Evolutionary conservation across 73 alveolate species (phyloP), one percentile per base, ranked within the genome.

Genomic region (Paramecium biaurelia): DNA sequence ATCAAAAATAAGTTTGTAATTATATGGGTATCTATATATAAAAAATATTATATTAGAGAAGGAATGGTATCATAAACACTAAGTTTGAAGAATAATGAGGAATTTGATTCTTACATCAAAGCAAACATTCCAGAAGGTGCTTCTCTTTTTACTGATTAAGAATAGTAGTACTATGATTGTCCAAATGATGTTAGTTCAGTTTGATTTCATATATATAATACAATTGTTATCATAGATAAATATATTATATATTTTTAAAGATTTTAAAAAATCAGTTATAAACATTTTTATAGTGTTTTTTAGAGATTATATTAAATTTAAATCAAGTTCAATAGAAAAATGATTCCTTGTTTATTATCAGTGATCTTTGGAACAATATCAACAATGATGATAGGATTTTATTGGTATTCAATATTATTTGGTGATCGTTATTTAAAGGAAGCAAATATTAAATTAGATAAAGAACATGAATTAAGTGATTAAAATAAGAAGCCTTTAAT

Each of bases 1-100:
- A 34, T 23, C 70, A 24, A 79, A 79, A 23, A 37, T 79, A 42
- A 79, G 90, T 45, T 8, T 79, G 0, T 45, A 79, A 47, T 79
- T 79, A 79, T 79, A 79, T 79, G 90, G 90, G 90, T 79, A 23
- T 79, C 23, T 23, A 38, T 79, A 2, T 6, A 79, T 21, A 42
- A 43, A 21, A 38, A 45, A 10, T 9, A 12, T 18, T 23, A 79
- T 42, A 5, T 79, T 43, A 79, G 90, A 2, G 90, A 79, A 43
- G 90, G 90, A 43, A 79, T 79, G 90, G 72, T 79, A 9, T 42
- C 45, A 21, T 32, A 79, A 23, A 41, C 70, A 4, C 26, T 79
- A 18, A 23, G 74, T 20, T 24, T 47, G 41, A 47, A 41, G 18
- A 23, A 38, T 8, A 47, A 79, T 79, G 21, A 41, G 4, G 90